Evolutionary conservation across 2,329 filamentous ascomycete species (phyloP), one percentile per base, ranked within the genome.

Genomic region (Apiospora hydei): DNA sequence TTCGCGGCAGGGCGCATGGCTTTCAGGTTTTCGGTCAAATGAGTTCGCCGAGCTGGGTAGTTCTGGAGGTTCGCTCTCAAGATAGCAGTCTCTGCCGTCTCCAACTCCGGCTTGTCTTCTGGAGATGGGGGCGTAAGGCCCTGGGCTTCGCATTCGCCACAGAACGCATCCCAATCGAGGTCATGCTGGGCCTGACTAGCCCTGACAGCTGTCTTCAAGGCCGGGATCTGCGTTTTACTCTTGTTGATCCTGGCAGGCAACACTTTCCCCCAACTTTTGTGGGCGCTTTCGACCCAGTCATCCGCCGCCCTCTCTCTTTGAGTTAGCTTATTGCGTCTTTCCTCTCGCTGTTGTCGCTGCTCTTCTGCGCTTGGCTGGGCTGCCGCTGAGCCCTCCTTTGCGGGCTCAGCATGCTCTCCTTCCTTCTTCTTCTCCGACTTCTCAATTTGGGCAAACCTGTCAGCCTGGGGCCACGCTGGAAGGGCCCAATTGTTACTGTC

Each of bases 161-260:
- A 38, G 8, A 61, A 30, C 57, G 30, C 57, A 6, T 64, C 57
- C 34, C 57, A 38, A 34, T 41, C 21, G 10, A 64, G 34, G 24
- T 64, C 57, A n/a, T 64, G 57, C 18, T 38, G 57, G 3, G 57
- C 34, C 13, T 11, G 18, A 13, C 41, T 18, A 41, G 34, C 10
- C 34, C 4, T 6, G 57, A 64, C 30, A 11, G 21, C 14, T 5
- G 8, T 38, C 18, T 64, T 5, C 34, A 64, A 18, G 1, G 21
- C 21, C 4, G 34, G 18, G 34, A 64, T 64, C 4, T 41, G 57
- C 4, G 57, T 64, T 13, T 41, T 38, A 38, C 57, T 64, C 4
- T 64, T 64, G 30, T 41, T 64, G 34, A 64, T 64, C 34, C 57
- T 38, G 34, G 57, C 34, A 18, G 57, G 57, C 34, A 64, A 41